Evolutionary conservation across 164 flowering plant species (phyloP).

Genomic region (Liquidambar formosana): DNA sequence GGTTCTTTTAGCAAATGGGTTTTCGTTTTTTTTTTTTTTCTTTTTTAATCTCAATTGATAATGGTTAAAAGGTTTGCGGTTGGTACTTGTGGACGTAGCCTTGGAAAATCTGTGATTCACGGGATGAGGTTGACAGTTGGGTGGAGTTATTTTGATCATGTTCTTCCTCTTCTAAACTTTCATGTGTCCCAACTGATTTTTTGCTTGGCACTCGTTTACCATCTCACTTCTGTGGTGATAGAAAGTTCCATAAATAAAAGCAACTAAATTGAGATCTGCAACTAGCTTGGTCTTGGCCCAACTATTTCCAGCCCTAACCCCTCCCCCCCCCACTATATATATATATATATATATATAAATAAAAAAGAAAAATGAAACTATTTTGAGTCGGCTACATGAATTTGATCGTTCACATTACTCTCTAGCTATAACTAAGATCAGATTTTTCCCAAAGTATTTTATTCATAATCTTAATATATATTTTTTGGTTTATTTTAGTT

Average conservation of each 20-base stretch:
- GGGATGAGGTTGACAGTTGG: slow-evolving; percentile 27
- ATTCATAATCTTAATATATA: neutral
- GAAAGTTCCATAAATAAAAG: slow-evolving; percentile 4
- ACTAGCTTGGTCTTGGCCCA: neutral
- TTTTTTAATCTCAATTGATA: neutral
- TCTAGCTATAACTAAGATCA: neutral
- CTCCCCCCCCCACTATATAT: too few species aligned
- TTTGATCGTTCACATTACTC: neutral
- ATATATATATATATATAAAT: too few species aligned
- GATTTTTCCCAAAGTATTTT: neutral
- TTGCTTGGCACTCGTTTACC: neutral
- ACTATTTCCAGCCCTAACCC: too few species aligned
- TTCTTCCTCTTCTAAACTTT: slow-evolving; percentile 15
- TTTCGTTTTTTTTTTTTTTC: neutral
- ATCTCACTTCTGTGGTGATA: neutral
- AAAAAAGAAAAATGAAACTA: too few species aligned
- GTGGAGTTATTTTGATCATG: slow-evolving; percentile 8
- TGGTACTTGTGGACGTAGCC: slow-evolving; percentile 7
- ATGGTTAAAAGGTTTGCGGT: neutral
- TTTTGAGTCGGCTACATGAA: too few species aligned
- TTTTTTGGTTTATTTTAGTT: neutral
- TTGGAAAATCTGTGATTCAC: slow-evolving; percentile 32
- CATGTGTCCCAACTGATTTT: slow-evolving; percentile 13
- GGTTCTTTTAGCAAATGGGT: neutral
- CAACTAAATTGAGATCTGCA: neutral